phyloP scores from a whole-genome alignment of 2,329 filamentous ascomycete species.

The Podosphaera fusca region DNA sequence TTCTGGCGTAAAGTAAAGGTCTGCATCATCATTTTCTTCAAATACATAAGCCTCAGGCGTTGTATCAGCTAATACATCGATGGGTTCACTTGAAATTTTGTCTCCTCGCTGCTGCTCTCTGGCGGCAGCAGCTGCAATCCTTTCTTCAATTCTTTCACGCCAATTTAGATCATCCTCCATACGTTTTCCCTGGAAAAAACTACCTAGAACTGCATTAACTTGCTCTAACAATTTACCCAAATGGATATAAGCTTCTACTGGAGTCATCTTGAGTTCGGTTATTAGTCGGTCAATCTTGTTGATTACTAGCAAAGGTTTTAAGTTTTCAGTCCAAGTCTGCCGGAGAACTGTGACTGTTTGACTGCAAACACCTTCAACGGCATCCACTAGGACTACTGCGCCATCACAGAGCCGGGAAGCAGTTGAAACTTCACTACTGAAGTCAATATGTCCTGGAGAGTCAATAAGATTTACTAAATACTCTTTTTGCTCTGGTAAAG shows the following conservation, averaged over 20 bases:
- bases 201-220: slow-evolving; percentile 89
- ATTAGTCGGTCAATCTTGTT: slow-evolving; percentile 96
- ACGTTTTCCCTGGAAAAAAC: slow-evolving; percentile 90
- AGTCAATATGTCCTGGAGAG: slow-evolving; percentile 94
- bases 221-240: slow-evolving; percentile 78
- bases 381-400: slow-evolving; percentile 82
- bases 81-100: slow-evolving; percentile 10
- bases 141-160: slow-evolving; percentile 79
- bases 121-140: slow-evolving; percentile 45
- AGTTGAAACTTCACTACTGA: slow-evolving; percentile 93
- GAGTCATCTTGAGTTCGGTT: slow-evolving; percentile 85
- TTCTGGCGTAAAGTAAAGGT: slow-evolving; percentile 93
- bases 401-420: slow-evolving; percentile 87
- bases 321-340: slow-evolving; percentile 85
- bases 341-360: slow-evolving; percentile 93
- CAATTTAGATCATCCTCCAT: slow-evolving; percentile 98
- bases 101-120: slow-evolving; percentile 28
- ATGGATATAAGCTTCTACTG: slow-evolving; percentile 71
- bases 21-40: slow-evolving; percentile 83
- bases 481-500: slow-evolving; percentile 51
- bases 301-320: slow-evolving; percentile 84
- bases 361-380: slow-evolving; percentile 93
- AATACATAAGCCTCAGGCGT: slow-evolving; percentile 43
- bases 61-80: slow-evolving; percentile 25
- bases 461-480: slow-evolving; percentile 96